Base-by-base conservation (phyloP, 495 filamentous ascomycete species). In the Parathielavia hyrcaniae region DNA sequence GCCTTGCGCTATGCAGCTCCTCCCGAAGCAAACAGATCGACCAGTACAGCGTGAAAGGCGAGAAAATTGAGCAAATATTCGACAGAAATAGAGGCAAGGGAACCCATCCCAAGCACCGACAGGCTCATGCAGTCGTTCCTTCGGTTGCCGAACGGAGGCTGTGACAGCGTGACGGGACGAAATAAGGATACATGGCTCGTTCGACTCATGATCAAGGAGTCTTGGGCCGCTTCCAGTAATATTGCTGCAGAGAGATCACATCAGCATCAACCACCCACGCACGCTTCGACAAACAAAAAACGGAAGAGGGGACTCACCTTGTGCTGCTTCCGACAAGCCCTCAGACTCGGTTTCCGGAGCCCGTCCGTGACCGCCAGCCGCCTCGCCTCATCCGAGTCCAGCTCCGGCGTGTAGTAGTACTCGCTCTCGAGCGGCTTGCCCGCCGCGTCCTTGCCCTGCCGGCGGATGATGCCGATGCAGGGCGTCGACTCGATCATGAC, bases 371-470 rank as follows among this genome's bases (percentile, higher is more conserved):
- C 90, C n/a, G 90, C 83, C 57, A 89, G 79, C 50, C 89, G 82
- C 47, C 93, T 80, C 64, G 83, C 81, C n/a, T 81, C 78, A 62
- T 98, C 89, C 2, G 75, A 77, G 69, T 98, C 93, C 67, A 83
- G 79, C 69, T 98, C 93, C 3, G 92, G 87, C n/a, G 97, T 80
- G 68, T 98, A 98, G 69, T 97, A 97, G 66, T 91, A 98, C 72
- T 98, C 91, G 73, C 85, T 91, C 77, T 98, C 92, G 11, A 98
- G 81, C 8, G 84, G 78, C 76, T 96, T 91, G 59, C 93, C 93
- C 0, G 93, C 93, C 16, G 93, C 93, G 74, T 98, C 93, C 69
- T 97, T 98, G 67, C 93, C 93, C 67, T 90, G 86, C 38, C 93
- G 84, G 48, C 82, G 79, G 62, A 98, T 95, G 65, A 92, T 84